Base-by-base conservation (phyloP, 2,329 filamentous ascomycete genomes). In the Aspergillus pseudoviridinutans region DNA sequence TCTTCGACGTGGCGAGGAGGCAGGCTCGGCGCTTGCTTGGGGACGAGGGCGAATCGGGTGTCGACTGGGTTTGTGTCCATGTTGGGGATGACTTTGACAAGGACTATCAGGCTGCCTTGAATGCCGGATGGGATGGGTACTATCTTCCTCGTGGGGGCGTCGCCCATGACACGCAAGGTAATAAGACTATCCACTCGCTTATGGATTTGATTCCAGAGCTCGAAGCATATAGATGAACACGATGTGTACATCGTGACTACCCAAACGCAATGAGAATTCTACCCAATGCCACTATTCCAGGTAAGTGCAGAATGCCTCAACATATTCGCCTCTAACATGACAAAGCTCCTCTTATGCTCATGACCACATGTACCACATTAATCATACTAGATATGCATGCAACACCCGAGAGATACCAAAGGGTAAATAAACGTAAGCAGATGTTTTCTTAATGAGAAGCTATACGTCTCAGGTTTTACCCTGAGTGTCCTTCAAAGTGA, bases 31-130 rank as follows among this genome's bases (percentile, higher is more conserved):
- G 61, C 28, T 44, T 68, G 38, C 38, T 60, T 9, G 41, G 28
- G 8, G 28, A 46, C 10, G 29, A 52, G 29, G 56, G 55, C 50
- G 54, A 53, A 20, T 7, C 22, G 14, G 51, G 53, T 56, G 55
- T 55, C 25, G 44, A 65, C 6, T 71, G 68, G 69, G 63, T 59
- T 3, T 69, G 64, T 58, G 65, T 79, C 1, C 78, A 79, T 67
- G 70, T 79, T n/a, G 78, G 78, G 1, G 78, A 80, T 60, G 75
- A 79, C 38, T 72, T 69, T 54, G 57, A 63, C 10, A 77, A 78
- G 58, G 78, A 80, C 58, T 78, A 73, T 54, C 27, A 60, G 25
- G 77, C 70, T 49, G 76, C 76, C 17, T 49, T 58, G 9, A 56
- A 67, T 55, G 74, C 73, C 38, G 76, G 76, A 0, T 76, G 76